Conservation (phyloP, 305 asterid genomes). For the Fraxinus baroniana region DNA sequence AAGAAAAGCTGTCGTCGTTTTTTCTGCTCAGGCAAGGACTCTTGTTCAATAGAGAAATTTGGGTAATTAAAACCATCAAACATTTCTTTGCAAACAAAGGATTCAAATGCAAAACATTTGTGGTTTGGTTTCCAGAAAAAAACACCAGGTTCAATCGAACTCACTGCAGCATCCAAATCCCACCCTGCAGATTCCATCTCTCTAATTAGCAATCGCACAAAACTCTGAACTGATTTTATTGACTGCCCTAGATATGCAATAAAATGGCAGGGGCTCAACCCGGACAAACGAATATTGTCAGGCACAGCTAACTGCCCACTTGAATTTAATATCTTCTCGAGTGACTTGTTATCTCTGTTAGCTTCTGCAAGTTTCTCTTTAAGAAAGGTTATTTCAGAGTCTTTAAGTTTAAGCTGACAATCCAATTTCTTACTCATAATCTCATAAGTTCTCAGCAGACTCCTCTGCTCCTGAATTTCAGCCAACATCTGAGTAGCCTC, state of each 20-base stretch:
- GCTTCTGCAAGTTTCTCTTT: constrained; percentile 68
- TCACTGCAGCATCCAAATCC: constrained; percentile 70
- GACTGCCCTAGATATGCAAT: constrained; percentile 38
- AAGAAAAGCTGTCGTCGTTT: constrained; percentile 30
- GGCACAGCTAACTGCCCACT: constrained; percentile 48
- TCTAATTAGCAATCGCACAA: constrained; percentile 48
- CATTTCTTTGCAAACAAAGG: constrained; percentile 69
- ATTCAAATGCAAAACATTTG: constrained; percentile 64
- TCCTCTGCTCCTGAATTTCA: constrained; percentile 66
- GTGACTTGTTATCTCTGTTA: constrained; percentile 43
- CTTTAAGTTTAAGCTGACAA: constrained; percentile 70
- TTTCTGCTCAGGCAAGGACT: constrained; percentile 24
- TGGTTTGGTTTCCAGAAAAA: constrained; percentile 48
- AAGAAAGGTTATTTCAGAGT: constrained; percentile 70
- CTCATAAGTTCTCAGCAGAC: constrained; percentile 58
- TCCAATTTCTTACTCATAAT: constrained; percentile 63
- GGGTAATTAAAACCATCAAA: constrained; percentile 59
- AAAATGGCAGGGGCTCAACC: constrained; percentile 57
- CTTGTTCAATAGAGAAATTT: constrained; percentile 35
- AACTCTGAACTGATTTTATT: constrained; percentile 53
- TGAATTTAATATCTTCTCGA: constrained; percentile 53
- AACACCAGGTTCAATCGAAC: constrained; percentile 52
- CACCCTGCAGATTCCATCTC: constrained; percentile 70
- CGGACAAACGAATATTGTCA: constrained; percentile 36
- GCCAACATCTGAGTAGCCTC: constrained; percentile 44